Conservation (phyloP, 768 basidiomycete genomes). For the Agrocybe praecox region DNA sequence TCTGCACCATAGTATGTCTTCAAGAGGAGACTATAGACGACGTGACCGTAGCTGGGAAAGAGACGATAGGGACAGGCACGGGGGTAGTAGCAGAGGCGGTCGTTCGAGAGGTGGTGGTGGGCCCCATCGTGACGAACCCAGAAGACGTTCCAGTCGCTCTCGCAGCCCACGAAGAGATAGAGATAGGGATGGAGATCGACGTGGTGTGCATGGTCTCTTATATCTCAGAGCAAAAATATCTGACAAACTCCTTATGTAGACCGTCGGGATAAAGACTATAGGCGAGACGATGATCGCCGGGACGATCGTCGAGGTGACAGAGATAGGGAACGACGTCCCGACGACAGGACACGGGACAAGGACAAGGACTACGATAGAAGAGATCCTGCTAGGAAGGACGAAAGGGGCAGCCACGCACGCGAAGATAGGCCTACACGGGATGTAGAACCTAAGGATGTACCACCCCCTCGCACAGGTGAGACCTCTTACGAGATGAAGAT, state of each 20-base stretch:
- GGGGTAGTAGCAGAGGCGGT: constrained; percentile 31
- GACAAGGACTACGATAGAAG: constrained; percentile 41
- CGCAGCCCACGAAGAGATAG: constrained; percentile 44
- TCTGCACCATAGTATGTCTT: constrained; percentile 48
- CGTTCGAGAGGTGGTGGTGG: constrained; percentile 37
- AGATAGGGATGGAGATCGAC: constrained; percentile 25
- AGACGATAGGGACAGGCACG: constrained; percentile 50
- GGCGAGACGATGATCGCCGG: constrained; percentile 33
- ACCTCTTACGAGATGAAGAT: not conserved
- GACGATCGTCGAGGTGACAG: constrained; percentile 44
- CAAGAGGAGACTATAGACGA: constrained; percentile 53
- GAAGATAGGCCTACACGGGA: constrained; percentile 7
- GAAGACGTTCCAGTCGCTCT: constrained; percentile 51
- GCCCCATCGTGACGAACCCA: constrained; percentile 40
- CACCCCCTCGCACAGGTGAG: constrained; percentile 6
- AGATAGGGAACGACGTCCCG: constrained; percentile 34
- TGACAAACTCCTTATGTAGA: constrained; percentile 8
- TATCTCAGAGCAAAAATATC: not conserved
- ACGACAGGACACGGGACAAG: constrained; percentile 32
- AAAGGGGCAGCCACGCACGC: constrained; percentile 22
- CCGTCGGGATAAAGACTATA: constrained; percentile 29
- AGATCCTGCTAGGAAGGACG: constrained; percentile 36
- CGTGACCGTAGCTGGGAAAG: constrained; percentile 70
- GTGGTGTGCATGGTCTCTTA: constrained; percentile 10
- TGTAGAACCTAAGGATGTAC: constrained; percentile 12